Evolutionary conservation across 805 yeast genomes (phyloP).

Genomic region (Ogataea henricii): DNA sequence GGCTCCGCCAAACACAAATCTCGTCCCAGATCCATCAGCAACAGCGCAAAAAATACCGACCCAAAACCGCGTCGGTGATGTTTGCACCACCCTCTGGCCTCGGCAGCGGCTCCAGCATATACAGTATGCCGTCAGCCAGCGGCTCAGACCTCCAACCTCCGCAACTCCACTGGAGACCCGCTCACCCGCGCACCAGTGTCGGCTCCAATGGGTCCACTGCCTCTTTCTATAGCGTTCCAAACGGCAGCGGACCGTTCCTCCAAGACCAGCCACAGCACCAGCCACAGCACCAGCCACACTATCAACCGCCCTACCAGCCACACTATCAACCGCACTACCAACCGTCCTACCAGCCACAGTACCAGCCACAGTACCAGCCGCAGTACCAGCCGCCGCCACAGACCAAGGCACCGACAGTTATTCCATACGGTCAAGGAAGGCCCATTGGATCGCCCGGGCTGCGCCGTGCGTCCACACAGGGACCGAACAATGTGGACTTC

Average conservation of each 20-base stretch:
- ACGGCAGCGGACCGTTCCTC: slow-evolving; percentile 6
- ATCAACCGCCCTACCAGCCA: not conserved
- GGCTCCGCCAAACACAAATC: slow-evolving; percentile 34
- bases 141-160: slow-evolving; percentile 13
- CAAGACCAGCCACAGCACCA: not conserved
- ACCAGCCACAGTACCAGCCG: slow-evolving; percentile 1
- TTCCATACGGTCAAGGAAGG: slow-evolving; percentile 13
- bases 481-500: slow-evolving; percentile 4
- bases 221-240: slow-evolving; percentile 7
- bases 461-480: slow-evolving; percentile 16
- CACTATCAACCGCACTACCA: slow-evolving; percentile 6
- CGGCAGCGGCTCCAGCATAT: slow-evolving; percentile 10
- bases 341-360: not conserved
- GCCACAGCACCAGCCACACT: not conserved
- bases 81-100: slow-evolving; percentile 7
- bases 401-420: not conserved
- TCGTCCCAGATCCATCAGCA: slow-evolving; percentile 28
- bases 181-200: slow-evolving; percentile 4
- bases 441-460: slow-evolving; percentile 30
- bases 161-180: slow-evolving; percentile 11
- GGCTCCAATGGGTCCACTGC: slow-evolving; percentile 3
- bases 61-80: slow-evolving; percentile 23
- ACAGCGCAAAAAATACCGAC: slow-evolving; percentile 30
- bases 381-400: slow-evolving; percentile 8
- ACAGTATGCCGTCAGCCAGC: slow-evolving; percentile 10